These are phyloP conservation scores for Alternaria longipes DNA, from an alignment of 2,329 filamentous ascomycete genomes.

Conservation along the genomic window DNA sequence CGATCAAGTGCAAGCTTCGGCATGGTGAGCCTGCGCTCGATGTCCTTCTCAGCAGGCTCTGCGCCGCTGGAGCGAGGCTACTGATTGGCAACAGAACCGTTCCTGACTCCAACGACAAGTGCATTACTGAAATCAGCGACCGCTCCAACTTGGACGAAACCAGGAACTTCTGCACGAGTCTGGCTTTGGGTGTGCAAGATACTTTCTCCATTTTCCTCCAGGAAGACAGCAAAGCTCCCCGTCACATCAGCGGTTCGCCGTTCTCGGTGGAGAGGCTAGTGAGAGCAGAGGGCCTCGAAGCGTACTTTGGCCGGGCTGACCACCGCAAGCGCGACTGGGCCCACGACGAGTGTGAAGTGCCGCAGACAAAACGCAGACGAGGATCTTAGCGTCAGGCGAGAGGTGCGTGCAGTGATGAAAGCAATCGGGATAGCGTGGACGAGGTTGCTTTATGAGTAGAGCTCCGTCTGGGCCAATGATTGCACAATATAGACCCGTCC, in stretches of 20 bases:
- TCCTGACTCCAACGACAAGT: background rate
- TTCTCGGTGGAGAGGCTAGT: background rate
- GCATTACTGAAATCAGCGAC: background rate
- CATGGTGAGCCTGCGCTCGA: background rate
- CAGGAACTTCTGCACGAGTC: too few species aligned
- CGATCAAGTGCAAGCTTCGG: constrained; percentile 1
- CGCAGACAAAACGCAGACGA: background rate
- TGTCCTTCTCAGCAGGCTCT: background rate
- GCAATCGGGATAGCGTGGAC: too few species aligned
- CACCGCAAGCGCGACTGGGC: background rate
- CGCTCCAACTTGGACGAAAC: too few species aligned
- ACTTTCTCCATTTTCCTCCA: background rate
- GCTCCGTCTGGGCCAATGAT: too few species aligned
- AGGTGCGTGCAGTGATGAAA: too few species aligned
- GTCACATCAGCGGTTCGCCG: background rate
- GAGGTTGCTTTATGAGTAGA: too few species aligned
- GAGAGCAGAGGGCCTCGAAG: background rate
- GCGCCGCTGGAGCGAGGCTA: background rate
- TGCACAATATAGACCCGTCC: too few species aligned
- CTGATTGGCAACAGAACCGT: background rate
- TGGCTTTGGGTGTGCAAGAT: background rate
- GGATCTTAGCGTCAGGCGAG: too few species aligned
- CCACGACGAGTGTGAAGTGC: background rate
- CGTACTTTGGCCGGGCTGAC: background rate
- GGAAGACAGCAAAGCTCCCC: background rate